Base-by-base conservation (phyloP, 805 yeast species). In the Lachancea sp. region DNA sequence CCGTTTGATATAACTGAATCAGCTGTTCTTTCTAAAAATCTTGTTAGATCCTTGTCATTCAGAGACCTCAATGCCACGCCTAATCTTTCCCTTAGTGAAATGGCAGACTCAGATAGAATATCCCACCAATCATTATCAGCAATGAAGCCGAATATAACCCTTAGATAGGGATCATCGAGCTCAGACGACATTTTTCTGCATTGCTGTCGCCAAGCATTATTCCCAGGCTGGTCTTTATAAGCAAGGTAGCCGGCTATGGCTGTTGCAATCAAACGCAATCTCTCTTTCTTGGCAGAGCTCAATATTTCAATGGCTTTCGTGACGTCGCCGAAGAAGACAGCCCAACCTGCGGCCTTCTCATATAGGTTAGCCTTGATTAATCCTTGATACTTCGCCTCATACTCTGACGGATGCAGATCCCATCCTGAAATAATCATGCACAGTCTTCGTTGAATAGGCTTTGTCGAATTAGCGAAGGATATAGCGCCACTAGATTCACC, bases 261-360 rank as follows among this genome's bases (percentile, higher is more conserved):
- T 0, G 98, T 84, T 0, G 96, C 88, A 75, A 91, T 89, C 38
- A 91, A 72, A 41, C 84, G 67, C 38, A 86, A 70, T 44, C 81
- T 69, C 59, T 84, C 89, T 47, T 77, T 81, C 40, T 80, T 80
- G 1, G 95, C 78, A n/a, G 77, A 71, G 0, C 85, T 79, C 44
- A 91, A 68, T n/a, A 88, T 82, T 36, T 78, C 79, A 3, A 90
- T 85, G 0, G 97, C 95, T 41, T 80, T 74, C 2, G 77, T 74
- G 2, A 91, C 85, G 61, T 89, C 86, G 6, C 95, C 96, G 59
- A 87, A 91, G 63, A 91, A 91, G 0, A 89, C 90, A 0, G 97
- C 97, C 95, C 96, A 87, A 0, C 95, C 98, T 1, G 97, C 99
- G 0, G 99, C 98, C 59, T 91, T 82, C 49, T 89, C 95, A 50